Evolutionary conservation across 176 grass and related monocot genomes (phyloP).

Genomic region (Miscanthus lutarioriparius): DNA sequence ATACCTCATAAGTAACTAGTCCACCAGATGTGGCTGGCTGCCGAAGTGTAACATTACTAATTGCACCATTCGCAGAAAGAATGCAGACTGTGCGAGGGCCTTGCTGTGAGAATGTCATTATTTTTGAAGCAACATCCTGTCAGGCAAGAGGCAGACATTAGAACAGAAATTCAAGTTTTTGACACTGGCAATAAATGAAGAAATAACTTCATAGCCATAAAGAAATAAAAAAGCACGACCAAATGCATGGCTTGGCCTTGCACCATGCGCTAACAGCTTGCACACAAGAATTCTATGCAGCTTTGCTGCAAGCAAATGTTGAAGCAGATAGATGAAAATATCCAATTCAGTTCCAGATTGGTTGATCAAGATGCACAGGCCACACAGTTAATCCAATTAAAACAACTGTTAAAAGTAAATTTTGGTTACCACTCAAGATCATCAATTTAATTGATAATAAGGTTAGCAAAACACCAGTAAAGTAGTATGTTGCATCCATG

Average conservation of each 20-base stretch:
- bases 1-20: conserved; percentile 95
- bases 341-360: not conserved
- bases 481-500: not conserved
- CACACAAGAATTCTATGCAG: not conserved
- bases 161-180: conserved; percentile 11
- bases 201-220: not conserved
- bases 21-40: conserved; percentile 98
- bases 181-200: not conserved
- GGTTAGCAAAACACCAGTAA: not conserved
- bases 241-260: not conserved
- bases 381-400: not conserved
- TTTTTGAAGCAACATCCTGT: conserved; percentile 99
- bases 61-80: conserved; percentile 95
- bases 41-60: conserved; percentile 94
- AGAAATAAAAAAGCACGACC: not conserved
- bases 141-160: conserved; percentile 27
- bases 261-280: not conserved
- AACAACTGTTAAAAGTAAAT: not conserved
- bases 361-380: no score
- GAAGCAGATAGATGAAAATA: not conserved
- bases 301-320: not conserved
- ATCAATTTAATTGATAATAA: not conserved
- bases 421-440: not conserved
- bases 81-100: conserved; percentile 93
- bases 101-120: conserved; percentile 99